phyloP scores from a whole-genome alignment of 441 rosid species.

The California macrophylla region DNA sequence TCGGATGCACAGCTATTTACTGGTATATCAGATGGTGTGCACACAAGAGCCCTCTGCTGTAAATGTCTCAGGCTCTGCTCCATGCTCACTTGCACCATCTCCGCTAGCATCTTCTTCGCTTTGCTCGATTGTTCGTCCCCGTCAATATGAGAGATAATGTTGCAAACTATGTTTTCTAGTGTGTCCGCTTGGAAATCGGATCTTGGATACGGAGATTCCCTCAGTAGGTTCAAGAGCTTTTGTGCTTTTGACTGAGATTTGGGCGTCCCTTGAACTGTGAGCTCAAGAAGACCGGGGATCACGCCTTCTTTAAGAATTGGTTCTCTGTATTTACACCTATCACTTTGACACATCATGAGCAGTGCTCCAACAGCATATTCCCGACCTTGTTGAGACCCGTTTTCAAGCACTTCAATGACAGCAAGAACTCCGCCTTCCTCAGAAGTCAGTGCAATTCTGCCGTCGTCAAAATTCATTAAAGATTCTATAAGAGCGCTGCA shows the following conservation, averaged over 20 bases:
- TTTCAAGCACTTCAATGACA: conserved; percentile 77
- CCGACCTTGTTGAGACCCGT: conserved; percentile 64
- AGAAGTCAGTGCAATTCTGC: conserved; percentile 43
- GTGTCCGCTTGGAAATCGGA: conserved; percentile 75
- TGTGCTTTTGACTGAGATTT: conserved; percentile 74
- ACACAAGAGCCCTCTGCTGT: conserved; percentile 80
- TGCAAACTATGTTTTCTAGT: conserved; percentile 76
- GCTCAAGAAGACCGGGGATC: conserved; percentile 89
- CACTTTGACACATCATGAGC: conserved; percentile 64
- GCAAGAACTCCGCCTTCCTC: conserved; percentile 76
- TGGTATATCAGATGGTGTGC: conserved; percentile 52
- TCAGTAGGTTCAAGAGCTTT: conserved; percentile 51
- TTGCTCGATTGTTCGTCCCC: conserved; percentile 85
- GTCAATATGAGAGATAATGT: conserved; percentile 75
- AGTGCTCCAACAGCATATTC: conserved; percentile 81
- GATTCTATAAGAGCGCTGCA: conserved; percentile 73
- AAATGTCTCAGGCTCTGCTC: conserved; percentile 90
- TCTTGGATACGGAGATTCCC: conserved; percentile 59
- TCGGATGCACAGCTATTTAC: conserved; percentile 39
- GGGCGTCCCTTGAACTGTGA: conserved; percentile 82
- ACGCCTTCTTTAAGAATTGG: conserved; percentile 89
- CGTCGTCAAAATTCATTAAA: conserved; percentile 55
- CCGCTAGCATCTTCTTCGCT: conserved; percentile 89
- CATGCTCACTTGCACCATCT: conserved; percentile 98
- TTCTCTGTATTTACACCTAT: conserved; percentile 74